Percentiles rank a stretch among this genome's conserved stretches.
These are phyloP conservation scores for Gracilaria caudata DNA, from an alignment of 23 red algal species.

Conservation along the genomic window DNA sequence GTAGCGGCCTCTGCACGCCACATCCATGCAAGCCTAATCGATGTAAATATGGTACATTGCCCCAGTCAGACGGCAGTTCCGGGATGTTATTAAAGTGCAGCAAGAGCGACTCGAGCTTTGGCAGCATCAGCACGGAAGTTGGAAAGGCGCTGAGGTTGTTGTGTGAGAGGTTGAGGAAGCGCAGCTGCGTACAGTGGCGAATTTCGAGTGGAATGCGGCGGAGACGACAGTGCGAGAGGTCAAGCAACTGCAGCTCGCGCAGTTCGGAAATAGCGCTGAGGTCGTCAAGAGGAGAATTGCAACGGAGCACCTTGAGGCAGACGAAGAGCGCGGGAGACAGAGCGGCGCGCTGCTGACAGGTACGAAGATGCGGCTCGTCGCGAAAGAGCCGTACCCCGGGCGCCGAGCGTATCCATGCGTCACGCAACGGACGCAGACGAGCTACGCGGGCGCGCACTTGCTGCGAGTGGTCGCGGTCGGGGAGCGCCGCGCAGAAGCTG, in stretches of 20 bases:
- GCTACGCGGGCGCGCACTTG: conserved; percentile 15
- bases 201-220: conserved; percentile 13
- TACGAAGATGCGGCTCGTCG: conserved; percentile 26
- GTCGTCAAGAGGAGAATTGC: conserved; percentile 4
- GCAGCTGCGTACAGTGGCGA: conserved; percentile 15
- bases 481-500: conserved; percentile 23
- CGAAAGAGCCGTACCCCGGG: background rate
- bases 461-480: conserved; percentile 13
- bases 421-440: conserved; percentile 14
- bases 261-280: conserved; percentile 22
- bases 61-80: conserved; percentile 28
- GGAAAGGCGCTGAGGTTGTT: conserved; percentile 39
- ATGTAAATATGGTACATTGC: conserved; percentile 39
- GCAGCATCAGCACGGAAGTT: conserved; percentile 14
- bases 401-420: conserved; percentile 29
- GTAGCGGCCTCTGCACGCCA: conserved; percentile 23
- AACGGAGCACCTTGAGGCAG: conserved; percentile 9
- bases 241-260: conserved; percentile 11
- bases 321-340: conserved; percentile 21
- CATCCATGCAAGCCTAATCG: conserved; percentile 49
- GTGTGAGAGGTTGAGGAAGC: conserved; percentile 44
- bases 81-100: conserved; percentile 47
- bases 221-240: conserved; percentile 14
- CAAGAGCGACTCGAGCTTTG: conserved; percentile 30
- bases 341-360: background rate